These are phyloP conservation scores for Mucor racemosus DNA, from an alignment of 371 early-diverging fungal species.

Conservation along the genomic window DNA sequence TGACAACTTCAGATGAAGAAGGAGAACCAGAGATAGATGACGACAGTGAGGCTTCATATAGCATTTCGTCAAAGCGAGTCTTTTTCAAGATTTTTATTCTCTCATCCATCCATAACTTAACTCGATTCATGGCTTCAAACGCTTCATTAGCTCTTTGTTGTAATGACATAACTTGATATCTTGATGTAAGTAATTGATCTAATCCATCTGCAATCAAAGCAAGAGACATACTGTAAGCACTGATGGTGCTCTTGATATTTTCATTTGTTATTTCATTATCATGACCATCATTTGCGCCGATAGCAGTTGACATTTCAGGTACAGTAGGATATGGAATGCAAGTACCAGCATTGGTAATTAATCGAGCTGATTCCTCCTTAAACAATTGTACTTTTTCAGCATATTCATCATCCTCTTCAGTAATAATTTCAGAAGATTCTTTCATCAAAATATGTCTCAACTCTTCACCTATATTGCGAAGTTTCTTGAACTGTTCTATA, in stretches of 20 bases:
- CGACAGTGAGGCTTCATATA: conserved; percentile 1
- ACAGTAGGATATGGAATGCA: conserved; percentile 45
- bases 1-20: not conserved
- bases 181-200: conserved; percentile 44
- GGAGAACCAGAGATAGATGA: not conserved
- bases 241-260: conserved; percentile 39
- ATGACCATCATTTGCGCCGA: conserved; percentile 38
- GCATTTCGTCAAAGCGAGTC: conserved; percentile 23
- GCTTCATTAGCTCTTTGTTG: conserved; percentile 44
- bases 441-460: conserved; percentile 33
- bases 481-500: conserved; percentile 36
- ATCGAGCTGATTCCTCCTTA: conserved; percentile 44
- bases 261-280: conserved; percentile 43
- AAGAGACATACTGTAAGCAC: conserved; percentile 43
- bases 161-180: conserved; percentile 42
- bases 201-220: conserved; percentile 48
- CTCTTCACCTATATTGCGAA: conserved; percentile 42
- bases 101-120: conserved; percentile 51
- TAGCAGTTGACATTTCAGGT: conserved; percentile 46
- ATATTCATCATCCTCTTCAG: conserved; percentile 28
- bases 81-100: conserved; percentile 31
- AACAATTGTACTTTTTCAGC: conserved; percentile 35
- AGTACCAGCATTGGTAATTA: conserved; percentile 39
- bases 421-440: conserved; percentile 2
- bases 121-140: conserved; percentile 39